These are phyloP conservation scores for Chaetoceros tenuissimus DNA, from an alignment of 108 stramenopile genomes.

Conservation along the genomic window DNA sequence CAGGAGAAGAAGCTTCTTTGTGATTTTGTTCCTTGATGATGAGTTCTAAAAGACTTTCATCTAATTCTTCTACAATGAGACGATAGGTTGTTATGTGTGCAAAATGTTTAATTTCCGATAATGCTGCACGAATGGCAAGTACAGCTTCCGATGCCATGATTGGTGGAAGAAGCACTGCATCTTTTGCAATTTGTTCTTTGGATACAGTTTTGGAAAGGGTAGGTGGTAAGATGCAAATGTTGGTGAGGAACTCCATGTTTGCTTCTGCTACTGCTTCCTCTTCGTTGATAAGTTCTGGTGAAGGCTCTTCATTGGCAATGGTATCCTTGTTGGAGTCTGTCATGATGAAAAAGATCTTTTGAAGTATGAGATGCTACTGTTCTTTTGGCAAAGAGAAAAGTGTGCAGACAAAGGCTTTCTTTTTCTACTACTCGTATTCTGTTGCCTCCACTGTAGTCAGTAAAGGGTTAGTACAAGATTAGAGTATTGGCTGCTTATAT, in stretches of 20 bases:
- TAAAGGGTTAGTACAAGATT: too few species aligned
- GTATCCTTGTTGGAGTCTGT: too few species aligned
- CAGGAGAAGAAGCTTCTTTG: neutral
- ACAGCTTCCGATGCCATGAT: conserved; percentile 73
- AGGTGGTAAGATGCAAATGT: conserved; percentile 60
- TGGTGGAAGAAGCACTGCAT: conserved; percentile 57
- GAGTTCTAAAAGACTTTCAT: neutral
- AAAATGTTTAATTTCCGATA: conserved; percentile 54
- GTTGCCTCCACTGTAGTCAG: too few species aligned
- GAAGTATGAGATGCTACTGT: too few species aligned
- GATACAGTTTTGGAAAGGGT: conserved; percentile 28
- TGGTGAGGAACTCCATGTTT: conserved; percentile 18
- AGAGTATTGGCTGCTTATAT: too few species aligned
- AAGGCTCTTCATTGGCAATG: too few species aligned
- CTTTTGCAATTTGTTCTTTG: conserved; percentile 1
- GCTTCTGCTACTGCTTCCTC: neutral
- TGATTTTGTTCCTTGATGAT: neutral
- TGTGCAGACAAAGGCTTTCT: too few species aligned
- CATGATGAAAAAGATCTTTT: too few species aligned
- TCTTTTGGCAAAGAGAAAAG: too few species aligned
- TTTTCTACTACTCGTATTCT: too few species aligned
- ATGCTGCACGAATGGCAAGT: conserved; percentile 49
- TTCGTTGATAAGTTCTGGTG: neutral
- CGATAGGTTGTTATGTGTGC: conserved; percentile 77
- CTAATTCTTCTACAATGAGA: conserved; percentile 38